Evolutionary conservation across 495 filamentous ascomycete species (phyloP), one percentile per base, ranked within the genome.

Genomic region (Talaromyces borbonicus): DNA sequence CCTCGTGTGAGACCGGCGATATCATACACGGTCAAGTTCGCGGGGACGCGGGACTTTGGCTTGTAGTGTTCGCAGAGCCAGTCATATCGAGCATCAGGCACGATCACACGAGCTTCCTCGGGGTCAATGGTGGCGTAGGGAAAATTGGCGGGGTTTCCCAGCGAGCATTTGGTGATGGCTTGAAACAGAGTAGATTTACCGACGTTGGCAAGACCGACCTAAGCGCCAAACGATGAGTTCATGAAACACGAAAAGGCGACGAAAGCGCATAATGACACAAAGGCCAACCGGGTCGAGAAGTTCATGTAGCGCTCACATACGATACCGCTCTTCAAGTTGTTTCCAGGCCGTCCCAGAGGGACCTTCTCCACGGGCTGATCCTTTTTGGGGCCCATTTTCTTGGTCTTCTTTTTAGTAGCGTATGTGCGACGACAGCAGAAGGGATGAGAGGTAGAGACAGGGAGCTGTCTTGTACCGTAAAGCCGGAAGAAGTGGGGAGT

Each of bases 141-240:
- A 63, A 96, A 99, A 74, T 99, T 99, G 67, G 92, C 93, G 53
- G 93, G 93, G 72, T 99, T 99, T 70, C 93, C 93, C 55, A 99
- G 78, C 51, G 80, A 81, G 67, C 84, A 96, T 74, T 95, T 96
- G 52, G 93, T 99, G 73, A 99, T 95, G 53, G 93, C 89, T 71
- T 99, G 93, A 75, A 99, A 99, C 56, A 99, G 83, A 19, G 93
- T 99, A 48, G 93, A 99, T 71, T 99, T 99, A 61, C 93, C 93
- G 52, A 99, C 93, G 66, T 99, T 99, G 59, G 93, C 93, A 61
- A 99, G 82, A 68, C 93, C 93, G 62, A 98, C 89, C 89, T 95
- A 66, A 55, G 51, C 54, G 12, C 8, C 5, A 24, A 8, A 26
- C 8, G 18, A 38, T 49, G n/a, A 49, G 47, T 27, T 22, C 14